A percentile compares a stretch with the other conserved stretches of the same genome.
These are phyloP conservation scores for Nymphaea thermarum DNA, from an alignment of 164 flowering plant genomes.

Conservation along the genomic window DNA sequence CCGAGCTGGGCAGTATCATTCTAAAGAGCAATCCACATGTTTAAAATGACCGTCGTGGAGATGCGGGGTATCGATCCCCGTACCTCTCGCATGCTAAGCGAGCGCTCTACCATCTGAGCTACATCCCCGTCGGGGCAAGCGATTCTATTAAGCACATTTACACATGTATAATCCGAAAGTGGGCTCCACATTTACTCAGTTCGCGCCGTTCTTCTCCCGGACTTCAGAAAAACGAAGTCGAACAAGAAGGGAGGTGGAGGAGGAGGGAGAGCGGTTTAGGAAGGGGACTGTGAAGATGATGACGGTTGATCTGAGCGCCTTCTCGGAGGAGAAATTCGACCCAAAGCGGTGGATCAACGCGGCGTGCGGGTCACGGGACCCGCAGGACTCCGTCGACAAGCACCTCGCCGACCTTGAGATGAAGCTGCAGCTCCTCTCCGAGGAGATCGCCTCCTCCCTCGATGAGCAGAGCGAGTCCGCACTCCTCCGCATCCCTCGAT, in stretches of 20 bases:
- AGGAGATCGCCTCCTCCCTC: slow-evolving; percentile 90
- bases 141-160: no score
- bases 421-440: slow-evolving; percentile 94
- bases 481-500: slow-evolving; percentile 89
- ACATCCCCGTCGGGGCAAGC: slow-evolving; percentile 37
- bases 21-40: no score
- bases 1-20: no score
- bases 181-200: no score
- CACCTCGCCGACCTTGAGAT: slow-evolving; percentile 90
- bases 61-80: slow-evolving; percentile 51
- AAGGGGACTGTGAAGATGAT: slow-evolving; percentile 7
- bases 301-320: slow-evolving; percentile 84
- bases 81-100: slow-evolving; percentile 97
- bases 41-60: slow-evolving; percentile 11
- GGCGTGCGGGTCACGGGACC: slow-evolving; percentile 53
- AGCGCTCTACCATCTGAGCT: slow-evolving; percentile 98
- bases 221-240: no score
- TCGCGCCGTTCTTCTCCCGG: no score
- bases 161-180: no score
- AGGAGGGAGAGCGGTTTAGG: no score
- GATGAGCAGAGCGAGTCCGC: slow-evolving; percentile 91
- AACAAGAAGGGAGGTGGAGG: no score
- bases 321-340: slow-evolving; percentile 86
- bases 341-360: slow-evolving; percentile 92
- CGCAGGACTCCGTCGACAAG: slow-evolving; percentile 68